These are phyloP conservation scores for Suillus hirtellus DNA, from an alignment of 768 basidiomycete species.

Conservation along the genomic window DNA sequence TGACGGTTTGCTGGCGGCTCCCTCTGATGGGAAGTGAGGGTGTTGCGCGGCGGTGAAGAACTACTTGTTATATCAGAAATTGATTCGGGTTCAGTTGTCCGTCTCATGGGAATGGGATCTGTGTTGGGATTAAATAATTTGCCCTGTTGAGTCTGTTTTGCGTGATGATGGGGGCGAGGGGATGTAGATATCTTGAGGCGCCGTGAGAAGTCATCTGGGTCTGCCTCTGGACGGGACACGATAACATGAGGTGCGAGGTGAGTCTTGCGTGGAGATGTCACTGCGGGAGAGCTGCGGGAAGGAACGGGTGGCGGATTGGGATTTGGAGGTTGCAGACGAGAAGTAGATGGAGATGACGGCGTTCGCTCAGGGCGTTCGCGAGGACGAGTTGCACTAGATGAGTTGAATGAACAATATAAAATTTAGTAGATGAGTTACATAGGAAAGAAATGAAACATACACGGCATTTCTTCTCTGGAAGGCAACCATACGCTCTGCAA, in stretches of 20 bases:
- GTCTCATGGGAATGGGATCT: constrained; percentile 63
- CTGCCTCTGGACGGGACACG: constrained; percentile 50
- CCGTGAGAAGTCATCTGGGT: constrained; percentile 73
- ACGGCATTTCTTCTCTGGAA: constrained; percentile 64
- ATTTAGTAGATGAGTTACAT: neutral
- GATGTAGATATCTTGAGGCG: constrained; percentile 65
- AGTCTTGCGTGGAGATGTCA: constrained; percentile 35
- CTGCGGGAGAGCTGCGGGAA: constrained; percentile 24
- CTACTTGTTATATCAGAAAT: constrained; percentile 59
- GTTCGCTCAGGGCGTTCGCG: constrained; percentile 51
- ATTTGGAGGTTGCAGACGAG: constrained; percentile 34
- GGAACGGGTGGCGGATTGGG: constrained; percentile 24
- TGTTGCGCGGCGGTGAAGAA: constrained; percentile 41
- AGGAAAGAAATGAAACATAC: constrained; percentile 36
- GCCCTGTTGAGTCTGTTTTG: constrained; percentile 34
- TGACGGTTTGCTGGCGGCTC: constrained; percentile 42
- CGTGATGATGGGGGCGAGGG: constrained; percentile 37
- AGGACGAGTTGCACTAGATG: constrained; percentile 43
- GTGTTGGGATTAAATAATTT: constrained; percentile 76
- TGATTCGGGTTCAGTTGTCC: constrained; percentile 63
- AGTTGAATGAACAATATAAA: constrained; percentile 13
- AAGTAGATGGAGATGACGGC: constrained; percentile 27
- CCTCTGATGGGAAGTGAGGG: constrained; percentile 39
- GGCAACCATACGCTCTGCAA: constrained; percentile 67
- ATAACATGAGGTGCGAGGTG: constrained; percentile 35